Conservation (phyloP, 192 early-diverging fungal species). For the Gamsiella multidivaricata region DNA sequence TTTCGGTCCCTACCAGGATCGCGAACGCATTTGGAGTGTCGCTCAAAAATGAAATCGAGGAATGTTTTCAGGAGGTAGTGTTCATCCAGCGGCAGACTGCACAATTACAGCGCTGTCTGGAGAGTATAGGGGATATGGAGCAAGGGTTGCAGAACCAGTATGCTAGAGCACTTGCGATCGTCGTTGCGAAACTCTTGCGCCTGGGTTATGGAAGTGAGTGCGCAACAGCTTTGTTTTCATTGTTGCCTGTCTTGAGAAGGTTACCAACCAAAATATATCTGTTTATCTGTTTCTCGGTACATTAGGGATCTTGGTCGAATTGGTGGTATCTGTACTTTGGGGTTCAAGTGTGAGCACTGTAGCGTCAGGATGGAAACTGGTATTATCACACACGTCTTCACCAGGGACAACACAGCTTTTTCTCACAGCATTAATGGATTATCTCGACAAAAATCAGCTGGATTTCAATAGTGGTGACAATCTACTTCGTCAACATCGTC, state of each 20-base stretch:
- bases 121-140: not conserved
- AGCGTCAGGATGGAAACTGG: constrained; percentile 12
- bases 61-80: constrained; percentile 27
- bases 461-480: not conserved
- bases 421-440: constrained; percentile 11
- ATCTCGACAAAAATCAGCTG: constrained; percentile 14
- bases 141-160: not conserved
- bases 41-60: constrained; percentile 3
- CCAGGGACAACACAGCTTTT: constrained; percentile 7
- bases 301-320: constrained; percentile 25
- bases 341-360: not conserved
- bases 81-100: constrained; percentile 21
- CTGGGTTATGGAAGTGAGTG: constrained; percentile 32
- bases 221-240: not conserved
- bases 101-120: constrained; percentile 22
- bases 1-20: constrained; percentile 36
- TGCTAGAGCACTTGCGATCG: not conserved
- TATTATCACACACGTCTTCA: constrained; percentile 2
- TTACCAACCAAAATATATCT: not conserved
- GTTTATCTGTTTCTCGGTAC: not conserved
- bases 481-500: not conserved
- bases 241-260: not conserved
- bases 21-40: constrained; percentile 30
- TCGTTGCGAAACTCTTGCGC: constrained; percentile 25
- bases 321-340: constrained; percentile 14